Evolutionary conservation across 164 flowering plant genomes (phyloP).

Genomic region (Euptelea pleiosperma): DNA sequence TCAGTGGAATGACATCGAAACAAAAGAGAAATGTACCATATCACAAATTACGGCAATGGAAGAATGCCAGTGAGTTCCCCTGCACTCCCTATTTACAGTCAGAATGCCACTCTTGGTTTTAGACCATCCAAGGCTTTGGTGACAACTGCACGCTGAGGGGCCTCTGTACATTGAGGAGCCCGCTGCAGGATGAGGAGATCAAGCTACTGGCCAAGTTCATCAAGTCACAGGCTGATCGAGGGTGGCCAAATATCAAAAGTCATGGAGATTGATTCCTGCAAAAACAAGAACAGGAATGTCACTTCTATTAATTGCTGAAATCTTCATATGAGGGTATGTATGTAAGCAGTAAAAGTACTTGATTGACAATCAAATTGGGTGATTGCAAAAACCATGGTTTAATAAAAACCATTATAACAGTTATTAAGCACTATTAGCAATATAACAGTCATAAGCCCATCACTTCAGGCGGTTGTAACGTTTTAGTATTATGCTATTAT

Average conservation of each 20-base stretch:
- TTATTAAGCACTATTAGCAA: too few species aligned
- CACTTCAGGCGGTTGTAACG: too few species aligned
- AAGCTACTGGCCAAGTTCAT: slow-evolving; percentile 73
- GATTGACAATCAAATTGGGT: too few species aligned
- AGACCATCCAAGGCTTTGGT: slow-evolving; percentile 71
- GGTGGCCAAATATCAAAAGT: slow-evolving; percentile 51
- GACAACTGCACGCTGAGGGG: slow-evolving; percentile 84
- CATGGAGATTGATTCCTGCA: slow-evolving; percentile 32
- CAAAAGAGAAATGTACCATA: slow-evolving; percentile 60
- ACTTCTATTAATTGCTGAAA: slow-evolving; percentile 1
- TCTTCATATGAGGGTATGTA: too few species aligned
- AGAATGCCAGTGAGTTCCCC: slow-evolving; percentile 75
- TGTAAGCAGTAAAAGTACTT: too few species aligned
- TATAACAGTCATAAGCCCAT: too few species aligned
- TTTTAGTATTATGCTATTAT: too few species aligned
- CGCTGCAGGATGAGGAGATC: slow-evolving; percentile 76
- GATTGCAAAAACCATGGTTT: too few species aligned
- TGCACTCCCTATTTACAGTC: slow-evolving; percentile 8
- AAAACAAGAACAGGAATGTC: not conserved
- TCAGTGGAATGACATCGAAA: slow-evolving; percentile 69
- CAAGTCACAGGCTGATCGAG: slow-evolving; percentile 73
- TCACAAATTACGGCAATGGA: slow-evolving; percentile 83
- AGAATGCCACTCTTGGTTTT: not conserved
- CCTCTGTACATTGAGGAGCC: slow-evolving; percentile 83
- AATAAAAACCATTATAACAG: too few species aligned